Conservation (phyloP, 192 early-diverging fungal species). For the Paraglomus occultum region DNA sequence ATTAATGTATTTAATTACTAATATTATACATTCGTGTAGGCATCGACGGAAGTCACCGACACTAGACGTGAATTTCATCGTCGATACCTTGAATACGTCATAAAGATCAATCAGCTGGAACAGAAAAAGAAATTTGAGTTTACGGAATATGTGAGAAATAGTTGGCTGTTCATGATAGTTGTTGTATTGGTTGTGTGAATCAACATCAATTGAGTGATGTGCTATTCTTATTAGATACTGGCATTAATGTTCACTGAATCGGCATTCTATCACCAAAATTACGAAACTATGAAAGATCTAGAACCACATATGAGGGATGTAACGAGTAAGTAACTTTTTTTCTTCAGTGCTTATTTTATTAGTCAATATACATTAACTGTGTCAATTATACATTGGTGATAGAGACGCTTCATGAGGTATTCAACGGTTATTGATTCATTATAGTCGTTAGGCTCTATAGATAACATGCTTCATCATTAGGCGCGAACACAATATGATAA, state of each 20-base stretch:
- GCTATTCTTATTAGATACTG: constrained; percentile 52
- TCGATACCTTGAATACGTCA: constrained; percentile 60
- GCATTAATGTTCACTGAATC: constrained; percentile 82
- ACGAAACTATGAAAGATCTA: constrained; percentile 72
- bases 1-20: constrained; percentile 16
- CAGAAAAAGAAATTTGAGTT: constrained; percentile 76
- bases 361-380: constrained; percentile 31
- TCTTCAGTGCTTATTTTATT: background rate
- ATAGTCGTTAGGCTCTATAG: background rate
- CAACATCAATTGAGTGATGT: background rate
- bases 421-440: constrained; percentile 1
- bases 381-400: background rate
- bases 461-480: constrained; percentile 2
- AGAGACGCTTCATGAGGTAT: constrained; percentile 49
- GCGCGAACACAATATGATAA: constrained; percentile 16
- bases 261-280: constrained; percentile 80
- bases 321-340: constrained; percentile 43
- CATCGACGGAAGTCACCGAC: constrained; percentile 55
- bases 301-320: constrained; percentile 81
- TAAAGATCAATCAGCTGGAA: constrained; percentile 71
- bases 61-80: constrained; percentile 62
- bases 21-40: constrained; percentile 33
- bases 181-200: background rate
- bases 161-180: constrained; percentile 7
- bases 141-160: constrained; percentile 55